Percentiles rank a stretch among this genome's conserved stretches.
These are phyloP conservation scores for Penicillium alfredii DNA, from an alignment of 495 filamentous ascomycete genomes.

Conservation along the genomic window DNA sequence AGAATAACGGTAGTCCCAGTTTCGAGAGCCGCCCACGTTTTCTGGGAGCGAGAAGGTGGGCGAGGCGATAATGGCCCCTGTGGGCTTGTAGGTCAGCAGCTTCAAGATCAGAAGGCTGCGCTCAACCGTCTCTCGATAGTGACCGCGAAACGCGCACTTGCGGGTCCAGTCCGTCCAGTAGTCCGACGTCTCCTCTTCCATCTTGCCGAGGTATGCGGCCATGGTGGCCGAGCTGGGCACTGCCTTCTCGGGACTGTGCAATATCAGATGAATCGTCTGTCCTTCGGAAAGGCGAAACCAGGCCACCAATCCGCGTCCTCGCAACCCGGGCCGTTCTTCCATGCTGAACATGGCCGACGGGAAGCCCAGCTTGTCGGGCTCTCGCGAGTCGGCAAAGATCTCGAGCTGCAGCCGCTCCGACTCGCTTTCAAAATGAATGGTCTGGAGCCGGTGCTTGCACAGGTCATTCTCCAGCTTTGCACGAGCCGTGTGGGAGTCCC, in stretches of 20 bases:
- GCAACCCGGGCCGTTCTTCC: constrained; percentile 43
- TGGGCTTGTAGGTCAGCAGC: constrained; percentile 61
- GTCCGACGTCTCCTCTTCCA: constrained; percentile 58
- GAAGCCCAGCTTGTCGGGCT: constrained; percentile 39
- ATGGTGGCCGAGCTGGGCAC: constrained; percentile 46
- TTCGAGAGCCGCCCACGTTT: constrained; percentile 63
- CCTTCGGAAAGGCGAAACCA: constrained; percentile 53
- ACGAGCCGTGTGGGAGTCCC: constrained; percentile 45
- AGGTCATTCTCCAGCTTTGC: constrained; percentile 25
- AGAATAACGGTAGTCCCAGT: constrained; percentile 72
- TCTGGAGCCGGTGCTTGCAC: constrained; percentile 45
- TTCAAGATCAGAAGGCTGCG: constrained; percentile 67
- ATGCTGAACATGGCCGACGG: constrained; percentile 47
- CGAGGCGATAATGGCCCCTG: constrained; percentile 50
- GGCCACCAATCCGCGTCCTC: constrained; percentile 55
- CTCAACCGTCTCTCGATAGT: constrained; percentile 61
- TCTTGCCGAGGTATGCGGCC: constrained; percentile 44
- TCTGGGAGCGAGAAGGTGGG: constrained; percentile 66
- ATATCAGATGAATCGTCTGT: constrained; percentile 59
- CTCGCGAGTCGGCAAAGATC: constrained; percentile 54
- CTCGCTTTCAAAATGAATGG: constrained; percentile 54
- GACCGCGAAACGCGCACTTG: constrained; percentile 61
- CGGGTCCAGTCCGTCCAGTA: constrained; percentile 69
- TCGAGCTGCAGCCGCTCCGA: constrained; percentile 56
- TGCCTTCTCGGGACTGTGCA: constrained; percentile 44